These are phyloP conservation scores for Acer negundo DNA, from an alignment of 345 rosid genomes.

Conservation along the genomic window DNA sequence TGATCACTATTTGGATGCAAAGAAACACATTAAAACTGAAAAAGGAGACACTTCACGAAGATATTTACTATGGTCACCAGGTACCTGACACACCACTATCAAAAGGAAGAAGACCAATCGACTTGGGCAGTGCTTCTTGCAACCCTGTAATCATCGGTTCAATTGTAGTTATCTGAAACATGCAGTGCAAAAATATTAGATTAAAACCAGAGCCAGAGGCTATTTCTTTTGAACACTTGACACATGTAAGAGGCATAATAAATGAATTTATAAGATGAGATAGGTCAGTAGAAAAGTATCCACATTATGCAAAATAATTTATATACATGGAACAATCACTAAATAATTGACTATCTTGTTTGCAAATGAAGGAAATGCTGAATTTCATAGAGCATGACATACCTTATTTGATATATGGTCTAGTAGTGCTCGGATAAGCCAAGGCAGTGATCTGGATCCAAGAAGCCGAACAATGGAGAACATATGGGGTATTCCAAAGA, in stretches of 20 bases:
- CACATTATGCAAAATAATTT: conserved; percentile 3
- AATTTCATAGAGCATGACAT: conserved; percentile 15
- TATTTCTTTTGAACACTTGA: background rate
- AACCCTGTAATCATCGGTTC: conserved; percentile 90
- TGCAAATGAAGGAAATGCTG: conserved; percentile 5
- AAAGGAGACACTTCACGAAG: background rate
- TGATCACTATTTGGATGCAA: background rate
- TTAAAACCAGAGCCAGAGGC: conserved; percentile 9
- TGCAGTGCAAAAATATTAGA: conserved; percentile 20
- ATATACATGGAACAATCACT: background rate
- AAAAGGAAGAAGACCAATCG: conserved; percentile 93
- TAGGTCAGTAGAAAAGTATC: background rate
- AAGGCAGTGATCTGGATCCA: conserved; percentile 94
- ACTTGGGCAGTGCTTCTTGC: conserved; percentile 92
- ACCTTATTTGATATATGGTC: conserved; percentile 98
- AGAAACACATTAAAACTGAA: conserved; percentile 5
- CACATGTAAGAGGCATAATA: conserved; percentile 3
- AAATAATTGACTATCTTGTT: background rate
- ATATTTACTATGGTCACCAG: background rate
- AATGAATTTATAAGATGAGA: background rate
- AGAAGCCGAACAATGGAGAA: conserved; percentile 85
- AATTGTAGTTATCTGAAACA: conserved; percentile 66
- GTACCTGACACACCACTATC: conserved; percentile 95
- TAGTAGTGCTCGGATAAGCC: conserved; percentile 95
- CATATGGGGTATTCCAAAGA: conserved; percentile 88